phyloP scores from a whole-genome alignment of 768 basidiomycete genomes.

The Scleroderma bovista region DNA sequence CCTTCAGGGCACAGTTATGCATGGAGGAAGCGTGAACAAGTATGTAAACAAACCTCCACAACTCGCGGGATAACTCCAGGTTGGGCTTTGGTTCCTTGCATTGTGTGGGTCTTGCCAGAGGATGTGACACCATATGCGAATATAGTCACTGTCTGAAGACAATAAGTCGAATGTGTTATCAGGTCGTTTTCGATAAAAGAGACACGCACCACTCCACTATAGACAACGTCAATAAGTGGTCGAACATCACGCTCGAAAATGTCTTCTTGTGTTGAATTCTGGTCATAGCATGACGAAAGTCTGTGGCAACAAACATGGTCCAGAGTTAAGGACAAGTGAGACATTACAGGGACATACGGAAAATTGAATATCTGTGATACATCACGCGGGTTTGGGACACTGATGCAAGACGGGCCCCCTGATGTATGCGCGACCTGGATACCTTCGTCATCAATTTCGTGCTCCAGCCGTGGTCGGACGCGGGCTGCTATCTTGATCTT shows the following conservation, averaged over 20 bases:
- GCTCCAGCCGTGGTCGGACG: slow-evolving; percentile 56
- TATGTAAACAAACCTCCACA: slow-evolving; percentile 49
- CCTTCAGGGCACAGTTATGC: slow-evolving; percentile 28
- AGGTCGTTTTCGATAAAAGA: background rate
- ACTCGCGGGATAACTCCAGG: slow-evolving; percentile 86
- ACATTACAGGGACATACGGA: slow-evolving; percentile 41
- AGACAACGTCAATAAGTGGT: slow-evolving; percentile 75
- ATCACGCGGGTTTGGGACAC: slow-evolving; percentile 68
- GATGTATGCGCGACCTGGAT: slow-evolving; percentile 46
- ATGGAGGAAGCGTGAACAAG: background rate
- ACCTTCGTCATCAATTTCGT: slow-evolving; percentile 58
- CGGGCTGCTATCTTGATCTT: slow-evolving; percentile 72
- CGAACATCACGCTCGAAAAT: slow-evolving; percentile 73
- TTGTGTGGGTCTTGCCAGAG: slow-evolving; percentile 88
- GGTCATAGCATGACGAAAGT: slow-evolving; percentile 73
- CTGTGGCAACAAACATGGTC: slow-evolving; percentile 31
- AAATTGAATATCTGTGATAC: slow-evolving; percentile 69
- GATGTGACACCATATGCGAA: slow-evolving; percentile 92
- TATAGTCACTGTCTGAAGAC: slow-evolving; percentile 68
- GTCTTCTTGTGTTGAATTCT: slow-evolving; percentile 63
- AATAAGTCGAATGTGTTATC: background rate
- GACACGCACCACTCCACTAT: slow-evolving; percentile 61
- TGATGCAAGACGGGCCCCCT: slow-evolving; percentile 44
- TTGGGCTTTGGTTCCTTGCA: slow-evolving; percentile 71
- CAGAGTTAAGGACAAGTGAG: slow-evolving; percentile 1